Evolutionary conservation across 345 rosid genomes (phyloP).

Genomic region (Gossypium bickii): DNA sequence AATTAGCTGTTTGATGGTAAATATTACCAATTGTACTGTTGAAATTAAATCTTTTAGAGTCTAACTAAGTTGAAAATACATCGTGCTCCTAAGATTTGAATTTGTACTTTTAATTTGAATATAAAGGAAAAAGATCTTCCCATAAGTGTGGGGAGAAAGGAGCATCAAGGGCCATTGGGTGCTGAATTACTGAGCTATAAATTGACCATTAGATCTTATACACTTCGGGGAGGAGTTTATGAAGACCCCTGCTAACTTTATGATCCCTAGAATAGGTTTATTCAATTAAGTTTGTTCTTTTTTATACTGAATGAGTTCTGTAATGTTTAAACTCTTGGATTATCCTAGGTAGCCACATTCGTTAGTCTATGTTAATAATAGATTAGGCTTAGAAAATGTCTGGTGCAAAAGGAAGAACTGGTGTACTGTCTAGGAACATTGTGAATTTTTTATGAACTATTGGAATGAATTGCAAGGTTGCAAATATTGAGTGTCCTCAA

Average conservation of each 20-base stretch:
- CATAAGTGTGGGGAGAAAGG: background rate
- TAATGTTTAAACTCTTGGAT: background rate
- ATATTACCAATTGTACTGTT: background rate
- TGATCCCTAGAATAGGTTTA: background rate
- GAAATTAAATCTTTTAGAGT: background rate
- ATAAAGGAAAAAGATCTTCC: background rate
- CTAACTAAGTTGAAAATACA: conserved; percentile 3
- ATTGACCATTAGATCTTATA: background rate
- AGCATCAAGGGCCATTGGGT: background rate
- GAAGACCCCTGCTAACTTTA: background rate
- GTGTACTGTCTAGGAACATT: background rate
- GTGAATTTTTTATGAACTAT: background rate
- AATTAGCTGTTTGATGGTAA: background rate
- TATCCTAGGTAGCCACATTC: background rate
- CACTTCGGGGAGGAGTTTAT: background rate
- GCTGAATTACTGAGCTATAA: background rate
- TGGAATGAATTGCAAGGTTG: background rate
- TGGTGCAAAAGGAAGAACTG: background rate
- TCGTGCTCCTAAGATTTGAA: background rate
- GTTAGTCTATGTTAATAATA: background rate
- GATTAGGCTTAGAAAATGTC: background rate
- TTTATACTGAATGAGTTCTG: background rate
- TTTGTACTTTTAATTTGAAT: background rate
- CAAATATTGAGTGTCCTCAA: background rate
- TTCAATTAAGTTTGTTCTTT: background rate